A percentile compares a stretch with the other conserved stretches of the same genome.
Conservation (phyloP, 306 rosid species). For the Quercus aquifolioides region DNA sequence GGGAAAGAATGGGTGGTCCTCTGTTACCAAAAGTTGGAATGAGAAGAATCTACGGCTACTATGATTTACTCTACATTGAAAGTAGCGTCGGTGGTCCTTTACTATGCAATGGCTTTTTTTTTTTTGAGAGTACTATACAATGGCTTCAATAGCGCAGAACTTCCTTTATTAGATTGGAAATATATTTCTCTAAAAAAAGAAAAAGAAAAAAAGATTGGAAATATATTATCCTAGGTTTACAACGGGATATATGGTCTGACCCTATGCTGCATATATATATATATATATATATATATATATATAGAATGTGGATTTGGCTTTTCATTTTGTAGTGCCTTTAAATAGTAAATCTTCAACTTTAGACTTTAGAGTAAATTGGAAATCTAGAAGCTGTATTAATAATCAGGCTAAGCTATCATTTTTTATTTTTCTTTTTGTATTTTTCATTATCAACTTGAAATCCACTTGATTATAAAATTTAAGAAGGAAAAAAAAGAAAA, state of each 20-base stretch:
- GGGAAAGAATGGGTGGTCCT: constrained; percentile 1
- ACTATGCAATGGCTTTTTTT: neutral
- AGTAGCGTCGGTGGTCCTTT: constrained; percentile 7
- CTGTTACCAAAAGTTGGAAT: constrained; percentile 3
- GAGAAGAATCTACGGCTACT: constrained; percentile 4
- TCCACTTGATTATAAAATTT: neutral
- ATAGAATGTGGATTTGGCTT: too few species aligned
- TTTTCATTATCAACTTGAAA: neutral
- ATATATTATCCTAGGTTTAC: neutral
- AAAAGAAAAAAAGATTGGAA: neutral
- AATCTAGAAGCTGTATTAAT: neutral
- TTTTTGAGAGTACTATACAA: neutral
- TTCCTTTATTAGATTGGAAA: neutral
- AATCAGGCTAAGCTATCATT: neutral
- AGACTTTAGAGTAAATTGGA: too few species aligned
- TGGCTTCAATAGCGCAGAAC: neutral
- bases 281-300: too few species aligned
- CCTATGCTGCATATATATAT: neutral
- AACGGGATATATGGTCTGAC: neutral
- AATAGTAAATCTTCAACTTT: too few species aligned
- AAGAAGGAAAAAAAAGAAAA: too few species aligned
- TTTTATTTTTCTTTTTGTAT: neutral
- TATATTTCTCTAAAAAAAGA: neutral
- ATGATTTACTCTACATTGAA: neutral
- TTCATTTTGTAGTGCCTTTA: too few species aligned